A percentile compares a stretch with the other conserved stretches of the same genome.
These are phyloP conservation scores for Fusarium oligoseptatum DNA, from an alignment of 2,329 filamentous ascomycete genomes.

Conservation along the genomic window DNA sequence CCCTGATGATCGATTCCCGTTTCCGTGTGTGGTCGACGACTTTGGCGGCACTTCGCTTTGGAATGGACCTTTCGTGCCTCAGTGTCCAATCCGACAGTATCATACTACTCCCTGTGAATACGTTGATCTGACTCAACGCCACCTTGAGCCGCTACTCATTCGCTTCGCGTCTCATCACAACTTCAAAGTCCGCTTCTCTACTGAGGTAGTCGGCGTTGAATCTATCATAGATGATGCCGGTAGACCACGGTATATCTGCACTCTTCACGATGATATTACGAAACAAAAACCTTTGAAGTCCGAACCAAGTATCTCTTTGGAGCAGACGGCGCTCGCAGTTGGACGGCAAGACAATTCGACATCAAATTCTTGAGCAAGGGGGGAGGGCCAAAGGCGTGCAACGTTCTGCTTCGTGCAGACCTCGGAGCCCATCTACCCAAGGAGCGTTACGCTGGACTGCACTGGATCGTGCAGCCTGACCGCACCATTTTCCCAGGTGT, in stretches of 20 bases:
- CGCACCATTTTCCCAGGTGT: background rate
- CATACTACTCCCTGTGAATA: background rate
- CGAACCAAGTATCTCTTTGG: background rate
- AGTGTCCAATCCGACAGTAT: no score
- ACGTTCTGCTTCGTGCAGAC: background rate
- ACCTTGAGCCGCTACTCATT: background rate
- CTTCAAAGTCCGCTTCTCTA: background rate
- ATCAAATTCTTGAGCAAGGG: background rate
- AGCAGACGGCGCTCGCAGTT: background rate
- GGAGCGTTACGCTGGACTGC: background rate
- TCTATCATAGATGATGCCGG: background rate
- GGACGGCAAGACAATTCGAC: background rate
- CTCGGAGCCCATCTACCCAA: background rate
- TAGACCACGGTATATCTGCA: background rate
- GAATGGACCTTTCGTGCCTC: no score
- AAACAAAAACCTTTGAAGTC: background rate
- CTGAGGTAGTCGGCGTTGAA: background rate
- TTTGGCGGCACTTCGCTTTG: no score
- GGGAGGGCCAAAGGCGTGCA: background rate
- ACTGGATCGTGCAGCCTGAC: background rate
- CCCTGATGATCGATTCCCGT: no score
- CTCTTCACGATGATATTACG: background rate
- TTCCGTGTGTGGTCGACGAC: no score
- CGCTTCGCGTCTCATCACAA: background rate
- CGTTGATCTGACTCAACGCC: background rate